Base-by-base conservation (phyloP, 2,329 filamentous ascomycete genomes). In the Colletotrichum lindemuthianum region DNA sequence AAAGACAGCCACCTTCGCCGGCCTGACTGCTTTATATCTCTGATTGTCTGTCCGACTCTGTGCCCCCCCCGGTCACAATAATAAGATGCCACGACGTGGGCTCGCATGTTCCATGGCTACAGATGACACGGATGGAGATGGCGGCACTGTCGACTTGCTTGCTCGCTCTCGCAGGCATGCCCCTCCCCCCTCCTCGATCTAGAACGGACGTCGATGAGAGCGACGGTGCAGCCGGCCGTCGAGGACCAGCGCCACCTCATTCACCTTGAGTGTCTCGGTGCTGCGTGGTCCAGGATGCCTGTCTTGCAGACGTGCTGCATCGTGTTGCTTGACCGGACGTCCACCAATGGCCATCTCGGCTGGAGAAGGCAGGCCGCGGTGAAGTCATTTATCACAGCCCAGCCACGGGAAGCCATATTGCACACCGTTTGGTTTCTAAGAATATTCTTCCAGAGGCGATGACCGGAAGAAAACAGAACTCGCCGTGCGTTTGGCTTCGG, bases 1-100 rank as follows among this genome's bases (percentile, higher is more conserved):
- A 47, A 6, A 49, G 11, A 44, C 9, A 24, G 15, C 65, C 53
- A 12, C 37, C 39, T 67, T 57, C 54, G 47, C 12, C 65, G 63
- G 58, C 50, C 48, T 11, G 24, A 40, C 24, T 34, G 7, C 51
- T 61, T 65, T 65, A 63, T 65, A 65, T 56, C 40, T 47, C 15
- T 8, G 52, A 33, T 4, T 64, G 65, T 65, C 53, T 63, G 59
- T 60, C 61, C 34, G 59, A 60, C 69, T 72, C 67, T 72, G 70
- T 74, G 71, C 15, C n/a, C 49, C 58, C 37, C 10, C 49, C 39
- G 34, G 15, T 59, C 47, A 33, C n/a, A 33, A 15, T 8, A 41
- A 44, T 56, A n/a, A 8, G 43, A 59, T 34, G 13, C 37, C 43
- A 51, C 37, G 48, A 47, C 43, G 11, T 32, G 16, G 34, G 37